Base-by-base conservation (phyloP, 345 rosid species). In the Tarenaya hassleriana region DNA sequence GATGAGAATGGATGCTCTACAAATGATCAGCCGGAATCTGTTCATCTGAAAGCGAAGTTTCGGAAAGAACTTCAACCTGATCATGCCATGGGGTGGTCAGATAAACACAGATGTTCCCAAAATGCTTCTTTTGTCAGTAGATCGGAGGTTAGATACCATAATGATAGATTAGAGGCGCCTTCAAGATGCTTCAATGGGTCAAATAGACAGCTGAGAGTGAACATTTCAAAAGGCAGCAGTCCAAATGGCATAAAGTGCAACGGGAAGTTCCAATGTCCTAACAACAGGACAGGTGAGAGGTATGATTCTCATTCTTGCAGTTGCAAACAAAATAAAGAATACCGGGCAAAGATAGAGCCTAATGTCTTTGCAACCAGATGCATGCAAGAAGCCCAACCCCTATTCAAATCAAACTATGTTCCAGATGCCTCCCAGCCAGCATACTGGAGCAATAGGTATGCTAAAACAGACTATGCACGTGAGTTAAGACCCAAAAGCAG, bases 51-150 rank as follows among this genome's bases (percentile, higher is more conserved):
- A 64, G 60, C 67, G 62, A 88, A 68, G 62, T 63, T 60, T 60
- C 64, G 64, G 58, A 85, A 79, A 76, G 84, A 80, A 48, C 53
- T 53, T 46, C 80, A 67, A 43, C 61, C 65, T 45, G 83, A 81
- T 70, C 33, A 73, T 45, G 77, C 77, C 48, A 24, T 70, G 50
- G 75, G 78, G 68, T 78, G 94, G 90, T 66, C 81, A 54, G 90
- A 81, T 52, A 71, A 64, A 16, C 8, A 40, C 50, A 56, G 69
- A 41, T 44, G 21, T 33, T 64, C 51, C 24, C 86, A 76, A 38
- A 71, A 55, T 66, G 63, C 78, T 61, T 63, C 73, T 51, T 78
- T 64, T 48, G 95, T 52, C 50, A 72, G 56, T 68, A 78, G 79
- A 40, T 58, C 76, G 7, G 84, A 77, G 69, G 69, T 75, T 35